Conservation (phyloP, 2,329 filamentous ascomycete species). For the Diaporthe longicolla region DNA sequence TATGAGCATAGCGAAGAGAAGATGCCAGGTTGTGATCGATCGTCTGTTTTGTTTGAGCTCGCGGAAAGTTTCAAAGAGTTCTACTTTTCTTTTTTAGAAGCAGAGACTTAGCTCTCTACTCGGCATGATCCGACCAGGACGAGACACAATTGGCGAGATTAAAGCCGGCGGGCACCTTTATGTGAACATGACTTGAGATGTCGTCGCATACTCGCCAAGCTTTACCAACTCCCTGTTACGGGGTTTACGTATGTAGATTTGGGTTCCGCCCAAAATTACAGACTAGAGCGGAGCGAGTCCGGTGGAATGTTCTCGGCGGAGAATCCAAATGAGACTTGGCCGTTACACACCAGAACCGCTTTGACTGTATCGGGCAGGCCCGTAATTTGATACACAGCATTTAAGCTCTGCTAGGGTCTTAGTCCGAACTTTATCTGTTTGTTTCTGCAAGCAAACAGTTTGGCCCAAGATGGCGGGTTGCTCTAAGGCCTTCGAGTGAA, state of each 20-base stretch:
- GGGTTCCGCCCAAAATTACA: background rate
- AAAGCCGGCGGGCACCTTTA: background rate
- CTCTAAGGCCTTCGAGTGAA: background rate
- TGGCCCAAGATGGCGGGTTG: background rate
- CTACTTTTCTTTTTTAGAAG: background rate
- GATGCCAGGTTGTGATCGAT: background rate
- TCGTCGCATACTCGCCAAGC: slow-evolving; percentile 18
- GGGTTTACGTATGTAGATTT: background rate
- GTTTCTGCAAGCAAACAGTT: background rate
- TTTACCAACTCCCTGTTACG: background rate
- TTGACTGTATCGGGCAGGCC: slow-evolving; percentile 6
- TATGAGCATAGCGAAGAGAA: background rate
- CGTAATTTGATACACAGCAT: background rate
- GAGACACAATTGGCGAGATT: background rate
- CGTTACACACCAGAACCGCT: background rate
- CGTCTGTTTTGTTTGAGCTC: background rate
- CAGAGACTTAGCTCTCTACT: background rate
- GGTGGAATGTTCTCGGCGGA: background rate
- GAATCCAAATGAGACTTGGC: slow-evolving; percentile 5
- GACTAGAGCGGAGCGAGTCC: background rate
- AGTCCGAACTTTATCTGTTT: background rate
- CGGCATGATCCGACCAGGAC: background rate
- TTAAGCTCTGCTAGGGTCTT: slow-evolving; percentile 10
- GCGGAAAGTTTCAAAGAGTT: background rate
- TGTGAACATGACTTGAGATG: background rate